Percentiles rank a stretch among this genome's conserved stretches.
Conservation (phyloP, 225 moss, liverwort and hornwort genomes). For the Physcomitrium patens region DNA sequence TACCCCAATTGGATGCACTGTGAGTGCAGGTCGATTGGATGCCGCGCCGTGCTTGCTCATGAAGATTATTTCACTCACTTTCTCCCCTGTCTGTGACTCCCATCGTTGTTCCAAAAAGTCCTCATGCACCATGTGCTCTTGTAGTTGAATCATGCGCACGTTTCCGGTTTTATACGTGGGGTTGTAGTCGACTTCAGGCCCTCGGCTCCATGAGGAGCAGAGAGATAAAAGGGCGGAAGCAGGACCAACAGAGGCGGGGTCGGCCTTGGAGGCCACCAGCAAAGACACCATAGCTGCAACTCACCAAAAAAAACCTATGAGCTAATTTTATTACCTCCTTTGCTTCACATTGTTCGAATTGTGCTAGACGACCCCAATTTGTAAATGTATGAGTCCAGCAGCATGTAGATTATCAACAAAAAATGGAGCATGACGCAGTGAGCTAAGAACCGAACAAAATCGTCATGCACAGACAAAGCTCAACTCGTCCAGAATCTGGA, state of each 20-base stretch:
- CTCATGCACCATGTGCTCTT: slow-evolving; percentile 58
- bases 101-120: slow-evolving; percentile 85
- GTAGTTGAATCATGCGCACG: slow-evolving; percentile 75
- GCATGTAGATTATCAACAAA: no score
- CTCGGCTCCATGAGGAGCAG: slow-evolving; percentile 64
- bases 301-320: slow-evolving; percentile 13
- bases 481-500: no score
- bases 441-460: no score
- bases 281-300: slow-evolving; percentile 76
- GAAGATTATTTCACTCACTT: slow-evolving; percentile 79
- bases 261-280: slow-evolving; percentile 78
- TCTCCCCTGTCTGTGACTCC: slow-evolving; percentile 85
- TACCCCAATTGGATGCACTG: slow-evolving; percentile 90
- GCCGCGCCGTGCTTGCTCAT: slow-evolving; percentile 87
- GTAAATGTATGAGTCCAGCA: no score
- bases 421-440: no score
- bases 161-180: slow-evolving; percentile 63
- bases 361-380: background rate
- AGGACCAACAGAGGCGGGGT: slow-evolving; percentile 87
- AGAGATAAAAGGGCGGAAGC: slow-evolving; percentile 81
- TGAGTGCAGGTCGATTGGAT: slow-evolving; percentile 92
- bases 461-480: no score
- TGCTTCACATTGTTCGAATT: background rate
- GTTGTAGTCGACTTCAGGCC: slow-evolving; percentile 60
- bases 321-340: background rate